Base-by-base conservation (phyloP, 495 filamentous ascomycete genomes). In the Wilcoxina mikolae region DNA sequence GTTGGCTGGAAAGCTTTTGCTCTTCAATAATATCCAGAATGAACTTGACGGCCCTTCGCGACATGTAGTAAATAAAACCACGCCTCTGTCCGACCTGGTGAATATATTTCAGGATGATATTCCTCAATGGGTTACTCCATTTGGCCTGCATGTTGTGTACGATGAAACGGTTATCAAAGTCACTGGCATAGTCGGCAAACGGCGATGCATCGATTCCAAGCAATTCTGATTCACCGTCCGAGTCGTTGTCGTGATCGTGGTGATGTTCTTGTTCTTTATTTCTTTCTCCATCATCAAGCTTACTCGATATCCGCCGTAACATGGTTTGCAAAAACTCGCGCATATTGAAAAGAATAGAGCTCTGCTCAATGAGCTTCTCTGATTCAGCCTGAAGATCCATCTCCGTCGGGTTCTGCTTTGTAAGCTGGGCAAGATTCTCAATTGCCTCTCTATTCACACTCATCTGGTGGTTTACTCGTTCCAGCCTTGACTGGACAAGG, bases 151-250 rank as follows among this genome's bases (percentile, higher is more conserved):
- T 78, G 64, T 96, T 98, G 72, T 98, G 91, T 23, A 96, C 82
- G 59, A 96, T 87, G 70, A 98, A 98, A 18, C 93, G 83, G 62
- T 98, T 98, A 68, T 93, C 93, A 76, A 95, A 98, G 68, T 95
- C 88, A 67, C 81, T 94, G 4, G 78, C 77, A 60, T 84, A 83
- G 51, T 90, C 84, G 18, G 56, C 56, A 28, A 48, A 48, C 23
- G 63, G 56, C 2, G 63, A 60, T 9, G 46, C 55, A 47, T 66
- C 64, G 44, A 62, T 56, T 22, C 55, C 64, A 33, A 62, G 54
- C 29, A 58, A 44, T 9, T 76, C 73, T 0, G 73, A 70, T 60
- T 80, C 76, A 44, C 67, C 54, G 44, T 69, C 70, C 29, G 71
- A 61, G 35, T 62, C 73, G 56, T 64, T 70, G 57, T 55, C 71